A percentile compares a stretch with the other conserved stretches of the same genome.
phyloP scores from a whole-genome alignment of 2,329 filamentous ascomycete genomes.

The Ascosphaera acerosa region DNA sequence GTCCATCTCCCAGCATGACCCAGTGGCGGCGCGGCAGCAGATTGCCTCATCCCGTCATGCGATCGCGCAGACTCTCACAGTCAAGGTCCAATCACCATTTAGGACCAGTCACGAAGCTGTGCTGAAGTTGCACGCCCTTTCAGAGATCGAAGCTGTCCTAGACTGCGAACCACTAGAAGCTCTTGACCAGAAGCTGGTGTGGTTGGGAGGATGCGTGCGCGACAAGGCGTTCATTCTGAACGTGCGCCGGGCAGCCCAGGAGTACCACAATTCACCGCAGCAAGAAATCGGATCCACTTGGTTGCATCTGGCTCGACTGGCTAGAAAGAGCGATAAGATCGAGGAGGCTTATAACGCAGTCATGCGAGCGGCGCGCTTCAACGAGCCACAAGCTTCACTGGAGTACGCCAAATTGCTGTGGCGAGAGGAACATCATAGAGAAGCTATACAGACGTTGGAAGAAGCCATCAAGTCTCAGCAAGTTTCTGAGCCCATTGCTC shows the following conservation, averaged over 20 bases:
- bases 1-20: conserved; percentile 29
- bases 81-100: conserved; percentile 53
- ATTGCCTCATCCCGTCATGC: conserved; percentile 41
- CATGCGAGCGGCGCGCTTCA: conserved; percentile 60
- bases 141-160: conserved; percentile 48
- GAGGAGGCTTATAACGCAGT: conserved; percentile 87
- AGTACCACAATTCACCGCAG: conserved; percentile 39
- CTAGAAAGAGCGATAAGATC: conserved; percentile 59
- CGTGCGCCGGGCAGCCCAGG: conserved; percentile 67
- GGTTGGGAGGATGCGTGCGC: conserved; percentile 65
- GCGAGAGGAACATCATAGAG: conserved; percentile 79
- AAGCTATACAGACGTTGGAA: conserved; percentile 78
- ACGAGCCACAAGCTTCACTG: conserved; percentile 69
- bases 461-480: conserved; percentile 44
- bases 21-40: conserved; percentile 27
- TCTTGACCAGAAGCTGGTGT: conserved; percentile 54
- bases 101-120: conserved; percentile 66
- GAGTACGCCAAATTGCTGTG: conserved; percentile 84
- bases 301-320: conserved; percentile 63
- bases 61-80: conserved; percentile 48
- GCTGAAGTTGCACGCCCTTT: conserved; percentile 63
- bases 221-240: conserved; percentile 90
- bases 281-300: conserved; percentile 60
- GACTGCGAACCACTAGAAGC: conserved; percentile 22
- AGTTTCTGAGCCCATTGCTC: not conserved